Percentiles rank a stretch among this genome's conserved stretches.
These are phyloP conservation scores for Cadophora gregata DNA, from an alignment of 2,329 filamentous ascomycete genomes.

Conservation along the genomic window DNA sequence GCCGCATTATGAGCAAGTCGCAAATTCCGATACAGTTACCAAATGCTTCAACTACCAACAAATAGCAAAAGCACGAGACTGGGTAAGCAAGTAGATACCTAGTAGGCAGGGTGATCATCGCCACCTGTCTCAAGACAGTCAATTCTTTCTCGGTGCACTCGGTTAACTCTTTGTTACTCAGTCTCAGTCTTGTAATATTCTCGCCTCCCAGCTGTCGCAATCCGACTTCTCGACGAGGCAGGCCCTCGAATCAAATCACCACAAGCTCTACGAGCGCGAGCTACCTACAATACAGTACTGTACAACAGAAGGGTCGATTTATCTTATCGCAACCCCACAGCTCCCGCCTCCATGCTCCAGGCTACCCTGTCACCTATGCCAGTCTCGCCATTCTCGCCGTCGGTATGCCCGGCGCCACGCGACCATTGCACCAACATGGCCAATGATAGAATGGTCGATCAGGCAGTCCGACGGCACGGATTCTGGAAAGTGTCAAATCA, in stretches of 20 bases:
- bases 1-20: slow-evolving; percentile 3
- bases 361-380: no score
- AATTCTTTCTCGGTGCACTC: not conserved
- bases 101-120: no score
- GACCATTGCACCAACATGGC: not conserved
- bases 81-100: no score
- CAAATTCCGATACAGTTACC: not conserved
- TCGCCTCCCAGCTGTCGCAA: not conserved
- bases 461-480: not conserved
- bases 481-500: not conserved
- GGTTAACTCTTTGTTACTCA: not conserved
- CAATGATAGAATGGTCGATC: not conserved
- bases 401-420: slow-evolving; percentile 10
- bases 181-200: not conserved
- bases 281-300: not conserved
- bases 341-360: not conserved
- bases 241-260: not conserved
- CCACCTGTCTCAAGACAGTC: no score
- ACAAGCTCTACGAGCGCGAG: not conserved
- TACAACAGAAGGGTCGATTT: no score
- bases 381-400: not conserved
- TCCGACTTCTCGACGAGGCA: not conserved
- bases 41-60: not conserved
- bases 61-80: no score
- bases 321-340: slow-evolving; percentile 3